Evolutionary conservation across 2,329 filamentous ascomycete genomes (phyloP), one percentile per base, ranked within the genome.

Genomic region (Nannizziopsis arthrosporioides): DNA sequence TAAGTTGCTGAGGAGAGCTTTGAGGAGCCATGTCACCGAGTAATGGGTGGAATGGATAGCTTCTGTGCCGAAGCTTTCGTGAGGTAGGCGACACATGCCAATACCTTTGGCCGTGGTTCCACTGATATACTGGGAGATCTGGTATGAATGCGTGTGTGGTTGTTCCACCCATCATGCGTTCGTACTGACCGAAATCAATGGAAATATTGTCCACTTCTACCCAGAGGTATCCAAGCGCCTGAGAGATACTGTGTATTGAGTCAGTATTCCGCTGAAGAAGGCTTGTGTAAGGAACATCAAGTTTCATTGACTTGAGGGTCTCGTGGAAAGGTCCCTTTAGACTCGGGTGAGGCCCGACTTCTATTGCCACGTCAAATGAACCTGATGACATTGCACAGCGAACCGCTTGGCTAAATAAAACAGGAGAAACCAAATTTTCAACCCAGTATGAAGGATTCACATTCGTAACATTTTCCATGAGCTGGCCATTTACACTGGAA

Each of bases 311-410:
- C 32, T 47, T 15, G 14, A 59, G 42, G 19, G 57, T 64, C 49
- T 65, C 54, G 3, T 52, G 39, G 11, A 61, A 22, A 4, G 65
- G 63, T 0, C 61, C 61, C 5, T 51, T 45, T 1, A 68, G 57
- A 1, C 63, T 59, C 0, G 50, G 44, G 44, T 67, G 65, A 11
- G 66, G 65, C 2, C 66, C 66, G 37, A 69, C 48, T 50, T 67
- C 64, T 2, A 66, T 7, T 1, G 59, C 35, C 37, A 55, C 43
- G 35, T 41, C 17, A 19, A 27, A 12, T 15, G 44, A 39, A 7
- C 22, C 44, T n/a, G 8, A 31, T 34, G 50, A 18, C 10, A 47
- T 11, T 18, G 54, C 39, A 9, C 39, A n/a, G 10, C 36, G 12
- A 7, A 55, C 35, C 2, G 53, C 53, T 8, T 41, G 19, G 10